A percentile compares a stretch with the other conserved stretches of the same genome.
phyloP scores from a whole-genome alignment of 495 filamentous ascomycete genomes.

The Aspergillus nanangensis region DNA sequence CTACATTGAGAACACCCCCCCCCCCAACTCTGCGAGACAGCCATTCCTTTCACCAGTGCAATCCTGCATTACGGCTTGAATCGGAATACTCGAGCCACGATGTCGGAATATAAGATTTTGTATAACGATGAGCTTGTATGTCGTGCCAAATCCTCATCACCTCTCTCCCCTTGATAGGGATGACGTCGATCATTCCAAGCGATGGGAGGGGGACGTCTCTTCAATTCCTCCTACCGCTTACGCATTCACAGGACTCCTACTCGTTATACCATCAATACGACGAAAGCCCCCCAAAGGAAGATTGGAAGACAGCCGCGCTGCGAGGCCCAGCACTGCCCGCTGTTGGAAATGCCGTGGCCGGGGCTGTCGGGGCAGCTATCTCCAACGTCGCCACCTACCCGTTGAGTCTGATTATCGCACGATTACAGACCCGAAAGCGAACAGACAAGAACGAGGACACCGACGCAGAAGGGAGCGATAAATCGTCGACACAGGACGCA shows the following conservation, averaged over 20 bases:
- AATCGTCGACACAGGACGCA: too few relatives aligned
- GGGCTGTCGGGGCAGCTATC: slow-evolving; percentile 72
- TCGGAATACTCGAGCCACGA: slow-evolving; percentile 13
- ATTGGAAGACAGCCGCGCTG: slow-evolving; percentile 34
- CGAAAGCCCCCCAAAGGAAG: slow-evolving; percentile 23
- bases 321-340: slow-evolving; percentile 63
- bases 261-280: slow-evolving; percentile 47
- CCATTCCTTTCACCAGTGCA: too few relatives aligned
- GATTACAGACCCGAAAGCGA: slow-evolving; percentile 74
- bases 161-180: not conserved
- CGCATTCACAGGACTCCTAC: slow-evolving; percentile 38
- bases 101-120: slow-evolving; percentile 29
- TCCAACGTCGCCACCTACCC: slow-evolving; percentile 80
- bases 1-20: too few relatives aligned
- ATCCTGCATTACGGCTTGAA: too few relatives aligned
- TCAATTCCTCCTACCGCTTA: not conserved
- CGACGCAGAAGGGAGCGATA: slow-evolving; percentile 35
- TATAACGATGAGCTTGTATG: slow-evolving; percentile 32
- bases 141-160: not conserved
- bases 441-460: slow-evolving; percentile 25
- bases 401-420: slow-evolving; percentile 77
- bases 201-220: not conserved
- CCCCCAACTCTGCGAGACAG: too few relatives aligned
- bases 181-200: too few relatives aligned
- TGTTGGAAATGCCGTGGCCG: slow-evolving; percentile 82